Conservation (phyloP, 768 basidiomycete genomes). For the Royoungia palumana region DNA sequence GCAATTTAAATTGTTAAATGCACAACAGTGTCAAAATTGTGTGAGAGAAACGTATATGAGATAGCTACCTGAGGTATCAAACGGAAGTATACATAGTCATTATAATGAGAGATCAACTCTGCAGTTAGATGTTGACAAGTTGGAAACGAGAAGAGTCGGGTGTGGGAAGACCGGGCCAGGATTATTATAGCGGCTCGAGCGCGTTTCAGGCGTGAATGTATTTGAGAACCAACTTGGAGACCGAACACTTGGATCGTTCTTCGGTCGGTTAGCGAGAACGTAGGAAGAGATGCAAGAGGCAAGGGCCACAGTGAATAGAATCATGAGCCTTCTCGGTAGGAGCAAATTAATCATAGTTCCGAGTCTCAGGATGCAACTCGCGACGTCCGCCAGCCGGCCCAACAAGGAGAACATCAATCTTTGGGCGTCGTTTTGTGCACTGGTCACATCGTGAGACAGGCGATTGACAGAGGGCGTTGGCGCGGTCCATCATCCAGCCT, state of each 20-base stretch:
- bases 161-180: slow-evolving; percentile 1
- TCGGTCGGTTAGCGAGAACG: slow-evolving; percentile 12
- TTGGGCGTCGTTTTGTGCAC: slow-evolving; percentile 8
- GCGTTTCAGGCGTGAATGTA: slow-evolving; percentile 10
- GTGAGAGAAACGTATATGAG: not conserved
- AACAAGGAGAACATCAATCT: too few species aligned
- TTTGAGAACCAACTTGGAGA: slow-evolving; percentile 6
- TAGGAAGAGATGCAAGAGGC: not conserved
- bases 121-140: slow-evolving; percentile 1
- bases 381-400: too few species aligned
- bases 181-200: slow-evolving; percentile 7
- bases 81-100: too few species aligned
- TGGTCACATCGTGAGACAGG: slow-evolving; percentile 13
- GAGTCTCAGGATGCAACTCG: too few species aligned
- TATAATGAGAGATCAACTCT: not conserved
- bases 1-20: too few species aligned
- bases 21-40: not conserved
- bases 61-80: too few species aligned
- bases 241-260: slow-evolving; percentile 2
- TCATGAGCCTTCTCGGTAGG: not conserved
- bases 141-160: not conserved
- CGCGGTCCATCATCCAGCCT: too few species aligned
- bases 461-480: not conserved
- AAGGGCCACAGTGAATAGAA: slow-evolving; percentile 1
- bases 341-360: slow-evolving; percentile 11